Conservation (phyloP, 202 grass and related monocot genomes). For the Panicum hallii region DNA sequence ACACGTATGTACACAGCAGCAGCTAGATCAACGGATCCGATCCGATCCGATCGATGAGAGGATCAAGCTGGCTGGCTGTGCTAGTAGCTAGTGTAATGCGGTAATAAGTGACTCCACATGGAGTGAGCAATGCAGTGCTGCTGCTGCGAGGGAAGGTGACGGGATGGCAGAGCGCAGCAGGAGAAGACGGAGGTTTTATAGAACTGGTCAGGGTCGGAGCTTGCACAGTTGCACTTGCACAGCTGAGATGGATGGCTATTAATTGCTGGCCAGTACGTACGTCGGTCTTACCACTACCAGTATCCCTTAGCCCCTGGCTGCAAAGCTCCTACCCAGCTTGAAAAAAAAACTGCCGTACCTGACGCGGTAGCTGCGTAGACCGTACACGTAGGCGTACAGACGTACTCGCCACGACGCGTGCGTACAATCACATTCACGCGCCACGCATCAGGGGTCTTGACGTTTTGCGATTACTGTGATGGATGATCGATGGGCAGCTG, state of each 20-base stretch:
- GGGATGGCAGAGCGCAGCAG: constrained; percentile 42
- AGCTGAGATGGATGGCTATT: constrained; percentile 50
- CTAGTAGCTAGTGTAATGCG: constrained; percentile 12
- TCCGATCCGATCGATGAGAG: constrained; percentile 25
- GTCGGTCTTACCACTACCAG: constrained; percentile 11
- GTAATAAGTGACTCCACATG: constrained; percentile 62
- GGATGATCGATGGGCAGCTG: background rate
- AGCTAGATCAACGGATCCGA: background rate
- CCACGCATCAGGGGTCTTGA: background rate
- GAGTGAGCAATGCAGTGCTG: constrained; percentile 42
- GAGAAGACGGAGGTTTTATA: constrained; percentile 52
- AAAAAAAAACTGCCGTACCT: background rate
- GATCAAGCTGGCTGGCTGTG: background rate
- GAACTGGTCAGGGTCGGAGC: constrained; percentile 23
- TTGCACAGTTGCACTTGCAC: constrained; percentile 25
- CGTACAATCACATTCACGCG: background rate
- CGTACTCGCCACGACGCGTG: background rate
- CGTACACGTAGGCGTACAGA: background rate
- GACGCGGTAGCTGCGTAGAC: background rate
- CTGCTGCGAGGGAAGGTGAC: background rate
- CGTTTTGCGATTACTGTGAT: background rate
- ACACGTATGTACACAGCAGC: background rate
- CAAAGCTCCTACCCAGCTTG: constrained; percentile 4
- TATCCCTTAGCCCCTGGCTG: background rate
- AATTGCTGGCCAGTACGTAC: constrained; percentile 11